These are phyloP conservation scores for Ophiostoma triangulosporum DNA, from an alignment of 2,329 filamentous ascomycete genomes.

Conservation along the genomic window DNA sequence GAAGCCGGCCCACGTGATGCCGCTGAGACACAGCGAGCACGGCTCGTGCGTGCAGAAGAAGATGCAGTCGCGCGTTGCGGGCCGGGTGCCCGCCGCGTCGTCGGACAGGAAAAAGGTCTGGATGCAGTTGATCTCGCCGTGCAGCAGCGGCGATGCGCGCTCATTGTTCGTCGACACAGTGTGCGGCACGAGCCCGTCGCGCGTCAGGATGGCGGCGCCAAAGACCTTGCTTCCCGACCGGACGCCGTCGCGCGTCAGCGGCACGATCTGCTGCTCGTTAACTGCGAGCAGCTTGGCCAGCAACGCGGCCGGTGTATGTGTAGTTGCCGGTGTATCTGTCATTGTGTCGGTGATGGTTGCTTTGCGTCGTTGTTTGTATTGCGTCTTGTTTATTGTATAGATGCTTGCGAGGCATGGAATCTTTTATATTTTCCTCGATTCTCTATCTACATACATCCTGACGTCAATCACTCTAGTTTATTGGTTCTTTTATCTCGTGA, in stretches of 20 bases:
- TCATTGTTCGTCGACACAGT: constrained; percentile 45
- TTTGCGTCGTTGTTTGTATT: no score
- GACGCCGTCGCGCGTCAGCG: constrained; percentile 35
- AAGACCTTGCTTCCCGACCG: constrained; percentile 41
- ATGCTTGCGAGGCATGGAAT: no score
- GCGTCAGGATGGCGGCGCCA: constrained; percentile 39
- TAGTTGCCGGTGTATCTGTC: background rate
- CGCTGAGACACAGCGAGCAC: constrained; percentile 43
- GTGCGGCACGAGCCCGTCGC: constrained; percentile 26
- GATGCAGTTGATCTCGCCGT: constrained; percentile 49
- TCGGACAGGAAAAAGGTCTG: constrained; percentile 38
- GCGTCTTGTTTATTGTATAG: no score
- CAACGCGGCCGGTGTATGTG: constrained; percentile 17
- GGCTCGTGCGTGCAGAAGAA: constrained; percentile 48
- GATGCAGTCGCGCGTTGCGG: constrained; percentile 32
- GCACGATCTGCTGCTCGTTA: constrained; percentile 34
- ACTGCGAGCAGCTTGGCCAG: constrained; percentile 27
- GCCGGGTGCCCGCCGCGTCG: constrained; percentile 18
- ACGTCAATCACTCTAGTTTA: background rate
- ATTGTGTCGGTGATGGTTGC: background rate
- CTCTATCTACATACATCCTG: background rate
- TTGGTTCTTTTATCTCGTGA: background rate
- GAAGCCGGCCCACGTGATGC: constrained; percentile 45
- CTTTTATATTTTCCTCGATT: no score
- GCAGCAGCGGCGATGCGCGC: constrained; percentile 37